These are phyloP conservation scores for Phytopythium oedochilum DNA, from an alignment of 352 stramenopile genomes.

Conservation along the genomic window DNA sequence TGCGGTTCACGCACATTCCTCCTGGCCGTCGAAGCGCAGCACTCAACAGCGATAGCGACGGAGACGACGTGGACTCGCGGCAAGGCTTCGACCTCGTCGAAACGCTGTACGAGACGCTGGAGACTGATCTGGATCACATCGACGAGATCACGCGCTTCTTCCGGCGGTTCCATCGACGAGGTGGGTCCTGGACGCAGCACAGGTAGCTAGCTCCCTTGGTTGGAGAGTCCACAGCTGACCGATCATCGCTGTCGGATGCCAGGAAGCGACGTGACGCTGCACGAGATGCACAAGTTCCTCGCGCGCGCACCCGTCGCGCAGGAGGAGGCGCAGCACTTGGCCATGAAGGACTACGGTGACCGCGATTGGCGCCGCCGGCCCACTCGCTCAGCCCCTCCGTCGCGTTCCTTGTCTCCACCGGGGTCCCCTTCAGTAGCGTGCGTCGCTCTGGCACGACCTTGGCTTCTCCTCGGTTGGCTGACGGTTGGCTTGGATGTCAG, in stretches of 20 bases:
- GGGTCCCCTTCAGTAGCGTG: neutral
- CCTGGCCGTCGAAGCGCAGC: neutral
- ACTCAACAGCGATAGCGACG: neutral
- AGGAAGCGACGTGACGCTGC: conserved; percentile 28
- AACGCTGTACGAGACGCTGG: conserved; percentile 41
- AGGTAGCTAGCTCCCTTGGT: no score
- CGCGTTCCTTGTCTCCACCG: neutral
- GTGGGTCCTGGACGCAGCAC: conserved; percentile 17
- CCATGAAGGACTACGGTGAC: conserved; percentile 44
- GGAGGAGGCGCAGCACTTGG: conserved; percentile 36
- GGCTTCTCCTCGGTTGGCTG: neutral
- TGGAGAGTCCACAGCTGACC: no score
- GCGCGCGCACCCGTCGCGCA: conserved; percentile 20
- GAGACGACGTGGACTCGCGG: neutral
- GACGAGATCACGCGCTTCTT: conserved; percentile 45
- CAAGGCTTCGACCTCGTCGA: conserved; percentile 9
- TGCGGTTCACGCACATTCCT: neutral
- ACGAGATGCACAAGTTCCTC: conserved; percentile 51
- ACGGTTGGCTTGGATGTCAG: neutral
- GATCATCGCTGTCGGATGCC: neutral
- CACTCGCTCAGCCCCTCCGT: neutral
- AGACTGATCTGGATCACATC: conserved; percentile 48
- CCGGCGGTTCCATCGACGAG: conserved; percentile 33
- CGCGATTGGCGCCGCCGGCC: neutral
- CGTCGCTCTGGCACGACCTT: neutral